phyloP scores from a whole-genome alignment of 2,329 filamentous ascomycete genomes.

The Hypoxylon sp. region DNA sequence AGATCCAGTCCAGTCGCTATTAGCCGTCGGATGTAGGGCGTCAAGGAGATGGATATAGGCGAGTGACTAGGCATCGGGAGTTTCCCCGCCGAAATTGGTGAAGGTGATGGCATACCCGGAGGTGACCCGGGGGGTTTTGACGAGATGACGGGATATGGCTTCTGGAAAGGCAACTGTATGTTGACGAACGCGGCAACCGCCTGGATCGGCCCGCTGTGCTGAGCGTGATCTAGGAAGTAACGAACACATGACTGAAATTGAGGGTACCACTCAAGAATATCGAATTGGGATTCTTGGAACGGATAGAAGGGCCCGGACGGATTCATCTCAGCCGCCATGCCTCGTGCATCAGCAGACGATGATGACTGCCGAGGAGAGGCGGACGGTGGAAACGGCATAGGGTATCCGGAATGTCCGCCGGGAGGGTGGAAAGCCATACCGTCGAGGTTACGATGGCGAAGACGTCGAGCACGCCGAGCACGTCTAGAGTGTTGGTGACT shows the following conservation, averaged over 20 bases:
- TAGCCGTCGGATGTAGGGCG: conserved; percentile 90
- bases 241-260: conserved; percentile 89
- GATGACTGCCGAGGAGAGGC: conserved; percentile 45
- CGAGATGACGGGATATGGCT: conserved; percentile 60
- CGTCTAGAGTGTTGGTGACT: conserved; percentile 1
- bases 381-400: conserved; percentile 42
- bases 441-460: conserved; percentile 19
- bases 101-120: conserved; percentile 50
- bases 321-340: conserved; percentile 40
- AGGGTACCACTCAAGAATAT: conserved; percentile 93
- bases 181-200: conserved; percentile 92
- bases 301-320: conserved; percentile 43
- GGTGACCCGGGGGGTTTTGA: conserved; percentile 54
- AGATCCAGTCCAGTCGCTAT: conserved; percentile 93
- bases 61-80: conserved; percentile 47
- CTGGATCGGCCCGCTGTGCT: conserved; percentile 85
- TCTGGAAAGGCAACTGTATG: conserved; percentile 89
- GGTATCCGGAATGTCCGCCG: conserved; percentile 41
- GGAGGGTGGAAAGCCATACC: conserved; percentile 47
- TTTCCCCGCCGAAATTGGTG: conserved; percentile 45
- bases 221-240: conserved; percentile 92
- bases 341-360: conserved; percentile 36
- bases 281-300: conserved; percentile 62
- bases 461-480: conserved; percentile 15
- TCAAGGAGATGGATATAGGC: conserved; percentile 70